Percentiles rank a stretch among this genome's conserved stretches.
phyloP scores from a whole-genome alignment of 2,329 filamentous ascomycete species.

The Rhynchosporium graminicola region DNA sequence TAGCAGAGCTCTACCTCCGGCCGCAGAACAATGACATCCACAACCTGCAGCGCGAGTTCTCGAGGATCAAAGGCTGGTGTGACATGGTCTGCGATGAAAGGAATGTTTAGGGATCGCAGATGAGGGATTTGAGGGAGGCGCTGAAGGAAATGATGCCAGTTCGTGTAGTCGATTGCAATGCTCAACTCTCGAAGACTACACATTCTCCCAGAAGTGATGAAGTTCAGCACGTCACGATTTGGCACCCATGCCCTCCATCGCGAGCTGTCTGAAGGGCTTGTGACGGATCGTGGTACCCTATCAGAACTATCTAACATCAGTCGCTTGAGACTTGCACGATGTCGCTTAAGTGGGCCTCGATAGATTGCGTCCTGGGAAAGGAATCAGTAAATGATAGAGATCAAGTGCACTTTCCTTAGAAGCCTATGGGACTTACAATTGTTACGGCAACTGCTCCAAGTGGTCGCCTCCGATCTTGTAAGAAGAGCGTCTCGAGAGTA shows the following conservation, averaged over 20 bases:
- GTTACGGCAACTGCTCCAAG: slow-evolving; percentile 55
- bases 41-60: slow-evolving; percentile 74
- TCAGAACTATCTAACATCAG: slow-evolving; percentile 73
- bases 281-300: slow-evolving; percentile 45
- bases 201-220: slow-evolving; percentile 78
- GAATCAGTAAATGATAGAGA: slow-evolving; percentile 17
- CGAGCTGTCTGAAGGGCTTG: slow-evolving; percentile 42
- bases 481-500: slow-evolving; percentile 74
- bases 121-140: slow-evolving; percentile 69
- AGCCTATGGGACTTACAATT: slow-evolving; percentile 45
- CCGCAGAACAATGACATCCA: slow-evolving; percentile 75
- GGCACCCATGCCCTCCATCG: slow-evolving; percentile 73
- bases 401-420: not conserved
- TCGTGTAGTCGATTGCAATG: slow-evolving; percentile 70
- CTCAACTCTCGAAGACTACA: slow-evolving; percentile 68
- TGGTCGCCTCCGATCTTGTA: slow-evolving; percentile 63
- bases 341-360: slow-evolving; percentile 67
- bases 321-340: slow-evolving; percentile 69
- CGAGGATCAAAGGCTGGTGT: slow-evolving; percentile 58
- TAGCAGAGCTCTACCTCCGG: slow-evolving; percentile 78
- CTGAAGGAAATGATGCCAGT: slow-evolving; percentile 83
- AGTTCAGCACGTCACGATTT: slow-evolving; percentile 67
- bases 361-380: slow-evolving; percentile 61
- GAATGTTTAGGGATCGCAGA: slow-evolving; percentile 70
- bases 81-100: slow-evolving; percentile 64